Evolutionary conservation across 1,284 basidiomycete species (phyloP).

Genomic region (Hemileia vastatrix): DNA sequence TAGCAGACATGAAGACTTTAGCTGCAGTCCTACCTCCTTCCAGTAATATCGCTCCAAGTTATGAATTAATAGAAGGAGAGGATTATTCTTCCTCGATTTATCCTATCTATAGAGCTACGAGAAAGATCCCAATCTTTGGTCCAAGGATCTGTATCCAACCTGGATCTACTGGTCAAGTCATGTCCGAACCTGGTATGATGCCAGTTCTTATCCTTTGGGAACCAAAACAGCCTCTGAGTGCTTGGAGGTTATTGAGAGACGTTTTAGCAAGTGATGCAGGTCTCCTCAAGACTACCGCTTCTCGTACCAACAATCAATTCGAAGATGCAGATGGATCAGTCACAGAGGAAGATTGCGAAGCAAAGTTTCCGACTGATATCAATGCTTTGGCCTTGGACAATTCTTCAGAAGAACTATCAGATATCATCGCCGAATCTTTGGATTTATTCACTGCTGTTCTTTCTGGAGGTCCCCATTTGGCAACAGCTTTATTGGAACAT

Average conservation of each 20-base stretch:
- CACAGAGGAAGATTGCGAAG: slow-evolving; percentile 23
- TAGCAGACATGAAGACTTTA: too few species aligned
- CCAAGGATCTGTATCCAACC: slow-evolving; percentile 29
- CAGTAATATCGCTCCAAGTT: slow-evolving; percentile 30
- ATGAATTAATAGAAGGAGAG: slow-evolving; percentile 31
- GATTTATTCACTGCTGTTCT: slow-evolving; percentile 36
- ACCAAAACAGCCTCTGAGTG: slow-evolving; percentile 32
- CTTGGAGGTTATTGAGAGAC: slow-evolving; percentile 37
- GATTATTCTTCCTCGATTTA: slow-evolving; percentile 24
- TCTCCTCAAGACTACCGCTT: slow-evolving; percentile 9
- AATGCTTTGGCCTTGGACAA: slow-evolving; percentile 27
- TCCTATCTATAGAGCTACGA: slow-evolving; percentile 31
- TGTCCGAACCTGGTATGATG: slow-evolving; percentile 33
- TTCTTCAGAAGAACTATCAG: slow-evolving; percentile 25
- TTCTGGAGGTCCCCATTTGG: slow-evolving; percentile 27
- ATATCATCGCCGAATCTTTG: slow-evolving; percentile 32
- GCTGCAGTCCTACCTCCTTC: too few species aligned
- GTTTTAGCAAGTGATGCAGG: slow-evolving; percentile 30
- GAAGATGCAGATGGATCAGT: slow-evolving; percentile 22
- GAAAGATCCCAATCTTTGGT: slow-evolving; percentile 32
- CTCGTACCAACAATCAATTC: background rate
- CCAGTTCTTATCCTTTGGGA: slow-evolving; percentile 39
- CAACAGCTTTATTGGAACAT: slow-evolving; percentile 32
- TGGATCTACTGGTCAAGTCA: slow-evolving; percentile 34
- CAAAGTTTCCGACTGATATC: slow-evolving; percentile 26